Evolutionary conservation across 1,284 basidiomycete species (phyloP).

Genomic region (Malassezia dermatis): DNA sequence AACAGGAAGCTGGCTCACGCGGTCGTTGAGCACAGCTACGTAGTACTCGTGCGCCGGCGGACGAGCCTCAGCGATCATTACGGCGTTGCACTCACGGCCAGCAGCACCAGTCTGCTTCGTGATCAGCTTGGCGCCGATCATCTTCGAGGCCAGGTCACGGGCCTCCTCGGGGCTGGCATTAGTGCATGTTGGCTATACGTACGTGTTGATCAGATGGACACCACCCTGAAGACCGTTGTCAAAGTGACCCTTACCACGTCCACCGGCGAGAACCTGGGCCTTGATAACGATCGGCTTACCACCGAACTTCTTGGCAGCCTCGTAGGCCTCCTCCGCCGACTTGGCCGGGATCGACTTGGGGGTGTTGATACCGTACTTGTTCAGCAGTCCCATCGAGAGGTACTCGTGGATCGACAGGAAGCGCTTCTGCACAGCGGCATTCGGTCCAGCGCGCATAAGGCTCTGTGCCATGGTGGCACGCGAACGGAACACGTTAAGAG

Average conservation of each 20-base stretch:
- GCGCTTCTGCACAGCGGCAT: slow-evolving; percentile 59
- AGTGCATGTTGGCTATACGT: slow-evolving; percentile 38
- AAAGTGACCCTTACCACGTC: slow-evolving; percentile 95
- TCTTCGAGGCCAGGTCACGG: slow-evolving; percentile 73
- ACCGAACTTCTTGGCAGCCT: slow-evolving; percentile 77
- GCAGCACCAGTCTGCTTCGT: slow-evolving; percentile 95
- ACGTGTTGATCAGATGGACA: slow-evolving; percentile 89
- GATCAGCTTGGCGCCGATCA: slow-evolving; percentile 92
- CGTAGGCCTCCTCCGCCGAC: slow-evolving; percentile 76
- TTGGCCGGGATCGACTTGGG: slow-evolving; percentile 82
- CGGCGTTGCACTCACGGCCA: slow-evolving; percentile 88
- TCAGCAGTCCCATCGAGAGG: slow-evolving; percentile 87
- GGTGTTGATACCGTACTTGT: slow-evolving; percentile 96
- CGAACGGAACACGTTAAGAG: slow-evolving; percentile 32
- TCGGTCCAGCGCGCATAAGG: slow-evolving; percentile 24
- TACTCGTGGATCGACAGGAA: slow-evolving; percentile 97
- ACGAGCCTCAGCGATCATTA: slow-evolving; percentile 95
- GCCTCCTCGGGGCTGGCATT: slow-evolving; percentile 72
- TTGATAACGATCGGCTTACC: slow-evolving; percentile 58
- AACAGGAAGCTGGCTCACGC: slow-evolving; percentile 75
- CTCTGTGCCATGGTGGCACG: slow-evolving; percentile 28
- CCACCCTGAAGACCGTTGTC: slow-evolving; percentile 93
- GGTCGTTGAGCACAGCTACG: slow-evolving; percentile 92
- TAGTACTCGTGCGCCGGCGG: slow-evolving; percentile 96
- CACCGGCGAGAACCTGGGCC: slow-evolving; percentile 96